phyloP scores from a whole-genome alignment of 352 stramenopile species.

The Blastocystis sp. region DNA sequence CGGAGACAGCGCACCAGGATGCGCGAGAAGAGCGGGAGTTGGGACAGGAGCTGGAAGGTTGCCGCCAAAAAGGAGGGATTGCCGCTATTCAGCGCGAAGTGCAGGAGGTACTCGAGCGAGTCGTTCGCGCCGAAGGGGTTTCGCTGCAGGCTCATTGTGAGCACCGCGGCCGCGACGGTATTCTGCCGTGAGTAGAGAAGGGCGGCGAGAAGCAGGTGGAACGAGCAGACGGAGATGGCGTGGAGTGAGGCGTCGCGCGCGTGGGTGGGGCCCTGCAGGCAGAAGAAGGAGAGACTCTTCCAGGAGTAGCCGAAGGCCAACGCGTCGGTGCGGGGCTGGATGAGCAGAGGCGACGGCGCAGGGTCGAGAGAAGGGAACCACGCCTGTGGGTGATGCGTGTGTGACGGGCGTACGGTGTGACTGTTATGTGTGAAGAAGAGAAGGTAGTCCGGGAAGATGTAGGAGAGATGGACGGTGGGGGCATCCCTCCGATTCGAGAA shows the following conservation, averaged over 20 bases:
- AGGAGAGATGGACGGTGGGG: background rate
- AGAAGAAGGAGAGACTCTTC: background rate
- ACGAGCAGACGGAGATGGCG: background rate
- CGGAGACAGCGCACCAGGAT: constrained; percentile 47
- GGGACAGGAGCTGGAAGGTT: constrained; percentile 42
- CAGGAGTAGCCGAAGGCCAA: background rate
- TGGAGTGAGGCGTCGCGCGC: background rate
- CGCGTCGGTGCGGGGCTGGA: background rate
- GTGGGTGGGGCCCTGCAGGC: background rate
- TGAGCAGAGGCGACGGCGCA: background rate
- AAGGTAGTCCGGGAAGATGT: constrained; percentile 26
- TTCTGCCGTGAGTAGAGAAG: constrained; percentile 14
- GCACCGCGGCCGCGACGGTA: background rate
- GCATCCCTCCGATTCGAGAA: constrained; percentile 25
- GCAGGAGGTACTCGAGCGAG: constrained; percentile 53
- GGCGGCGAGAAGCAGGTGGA: constrained; percentile 22
- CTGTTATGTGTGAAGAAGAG: constrained; percentile 3
- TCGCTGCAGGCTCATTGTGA: constrained; percentile 12
- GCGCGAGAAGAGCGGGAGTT: constrained; percentile 43
- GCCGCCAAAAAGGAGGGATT: constrained; percentile 43
- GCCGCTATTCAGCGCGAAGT: constrained; percentile 41
- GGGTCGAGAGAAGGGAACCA: constrained; percentile 24
- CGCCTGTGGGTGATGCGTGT: background rate
- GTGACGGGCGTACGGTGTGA: constrained; percentile 7
- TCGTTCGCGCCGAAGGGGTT: background rate